Evolutionary conservation across 1,284 basidiomycete species (phyloP).

Genomic region (Inonotus hispidus): DNA sequence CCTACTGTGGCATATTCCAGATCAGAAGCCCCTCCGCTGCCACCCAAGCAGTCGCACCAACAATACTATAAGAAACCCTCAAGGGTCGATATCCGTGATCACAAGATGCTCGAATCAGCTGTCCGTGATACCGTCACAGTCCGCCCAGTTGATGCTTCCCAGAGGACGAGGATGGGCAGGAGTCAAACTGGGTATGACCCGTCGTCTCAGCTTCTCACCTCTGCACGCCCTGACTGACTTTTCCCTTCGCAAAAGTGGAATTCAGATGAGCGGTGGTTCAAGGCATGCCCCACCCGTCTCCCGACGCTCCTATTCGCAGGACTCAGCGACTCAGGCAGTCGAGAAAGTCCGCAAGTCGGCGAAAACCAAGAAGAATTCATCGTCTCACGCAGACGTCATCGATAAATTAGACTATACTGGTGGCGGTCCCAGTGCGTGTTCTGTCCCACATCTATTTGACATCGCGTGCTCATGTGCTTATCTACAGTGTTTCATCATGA

Average conservation of each 20-base stretch:
- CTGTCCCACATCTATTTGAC: not conserved
- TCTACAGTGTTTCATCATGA: conserved; percentile 79
- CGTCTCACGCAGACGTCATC: conserved; percentile 61
- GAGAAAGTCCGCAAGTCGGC: conserved; percentile 50
- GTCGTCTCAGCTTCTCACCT: conserved; percentile 20
- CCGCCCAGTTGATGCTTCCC: conserved; percentile 31
- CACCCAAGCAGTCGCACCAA: conserved; percentile 25
- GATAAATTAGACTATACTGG: conserved; percentile 60
- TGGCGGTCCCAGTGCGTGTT: conserved; percentile 66
- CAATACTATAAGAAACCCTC: conserved; percentile 25
- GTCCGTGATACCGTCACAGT: conserved; percentile 59
- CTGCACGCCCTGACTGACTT: conserved; percentile 24
- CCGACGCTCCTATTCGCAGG: conserved; percentile 67
- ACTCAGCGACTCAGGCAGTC: conserved; percentile 42
- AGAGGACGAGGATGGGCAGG: conserved; percentile 41
- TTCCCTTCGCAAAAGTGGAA: conserved; percentile 19
- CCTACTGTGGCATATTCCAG: conserved; percentile 33
- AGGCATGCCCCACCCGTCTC: conserved; percentile 32
- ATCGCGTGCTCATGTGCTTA: conserved; percentile 17
- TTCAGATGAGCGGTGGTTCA: conserved; percentile 26
- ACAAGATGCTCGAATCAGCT: conserved; percentile 42
- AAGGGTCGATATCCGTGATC: conserved; percentile 23
- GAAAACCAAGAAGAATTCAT: conserved; percentile 64
- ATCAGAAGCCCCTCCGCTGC: conserved; percentile 27
- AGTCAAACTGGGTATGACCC: conserved; percentile 40